Evolutionary conservation across 495 filamentous ascomycete species (phyloP), one percentile per base, ranked within the genome.

Genomic region (Penicillium samsonianum): DNA sequence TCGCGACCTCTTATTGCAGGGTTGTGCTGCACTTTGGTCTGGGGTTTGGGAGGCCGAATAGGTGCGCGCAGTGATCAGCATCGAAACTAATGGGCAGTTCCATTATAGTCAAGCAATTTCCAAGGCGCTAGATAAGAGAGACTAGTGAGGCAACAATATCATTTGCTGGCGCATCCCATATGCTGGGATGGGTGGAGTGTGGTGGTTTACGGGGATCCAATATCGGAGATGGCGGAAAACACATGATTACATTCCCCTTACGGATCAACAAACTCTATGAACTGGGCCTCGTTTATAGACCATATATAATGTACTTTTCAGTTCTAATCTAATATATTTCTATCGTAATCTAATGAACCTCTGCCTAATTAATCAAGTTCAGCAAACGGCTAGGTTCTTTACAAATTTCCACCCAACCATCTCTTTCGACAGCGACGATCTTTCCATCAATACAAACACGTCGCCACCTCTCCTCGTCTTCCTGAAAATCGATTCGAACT

Each of bases 381-480:
- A 77, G 40, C 53, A 67, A 44, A 40, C 46, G 55, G 19, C 59
- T 53, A 22, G 62, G 17, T 37, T 77, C 77, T 65, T 72, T 80
- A 50, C 62, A 63, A 17, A 95, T 77, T 49, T 85, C 81, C 72
- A 94, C 82, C 83, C 83, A 88, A 7, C 93, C 92, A 0, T 80
- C 84, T 57, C 80, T 62, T 43, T 85, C 84, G 17, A 96, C 67
- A 53, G 79, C 80, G 10, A 96, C 81, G 60, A 96, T 92, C 55
- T 86, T 89, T 12, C 93, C 93, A 74, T 98, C 93, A 22, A 98
- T 76, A 65, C 92, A 98, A 2, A 95, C 82, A 58, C 90, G 83
- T 55, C 92, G 75, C 91, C 91, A 96, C 59, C 83, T 76, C 41
- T 82, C 77, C 43, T 84, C 77, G 14, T 65, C 56, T 62, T 92